Conservation (phyloP, 148 eudicot species). For the Cornus florida region DNA sequence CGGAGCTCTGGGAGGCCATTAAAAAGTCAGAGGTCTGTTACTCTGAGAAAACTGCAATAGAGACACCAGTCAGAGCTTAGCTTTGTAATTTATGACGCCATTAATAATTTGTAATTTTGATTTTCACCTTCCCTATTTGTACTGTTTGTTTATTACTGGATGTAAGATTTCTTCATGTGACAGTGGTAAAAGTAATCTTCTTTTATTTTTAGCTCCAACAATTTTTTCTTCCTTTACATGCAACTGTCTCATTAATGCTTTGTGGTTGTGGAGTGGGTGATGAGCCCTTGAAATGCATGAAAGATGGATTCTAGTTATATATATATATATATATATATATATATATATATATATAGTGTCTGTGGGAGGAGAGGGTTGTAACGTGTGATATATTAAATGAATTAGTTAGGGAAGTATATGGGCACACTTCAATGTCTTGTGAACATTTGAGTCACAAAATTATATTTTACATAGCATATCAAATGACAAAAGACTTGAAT, state of each 20-base stretch:
- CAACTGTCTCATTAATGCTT: not conserved
- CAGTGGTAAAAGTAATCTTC: not conserved
- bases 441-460: too few relatives aligned
- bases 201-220: too few relatives aligned
- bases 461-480: too few relatives aligned
- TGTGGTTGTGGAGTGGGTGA: not conserved
- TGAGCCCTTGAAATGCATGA: not conserved
- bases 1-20: slow-evolving; percentile 64
- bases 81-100: not conserved
- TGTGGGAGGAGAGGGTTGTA: too few relatives aligned
- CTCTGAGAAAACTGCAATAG: slow-evolving; percentile 51
- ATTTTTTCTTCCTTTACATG: not conserved
- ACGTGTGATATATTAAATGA: too few relatives aligned
- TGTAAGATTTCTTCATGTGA: not conserved
- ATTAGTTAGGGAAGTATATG: too few relatives aligned
- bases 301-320: too few relatives aligned
- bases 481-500: too few relatives aligned
- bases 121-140: too few relatives aligned
- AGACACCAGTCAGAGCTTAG: slow-evolving; percentile 56
- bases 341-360: too few relatives aligned
- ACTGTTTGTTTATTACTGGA: not conserved
- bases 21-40: slow-evolving; percentile 40
- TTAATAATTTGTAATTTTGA: not conserved
- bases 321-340: too few relatives aligned
- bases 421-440: too few relatives aligned